These are phyloP conservation scores for Hymenoscyphus scutula DNA, from an alignment of 2,329 filamentous ascomycete genomes.

Conservation along the genomic window DNA sequence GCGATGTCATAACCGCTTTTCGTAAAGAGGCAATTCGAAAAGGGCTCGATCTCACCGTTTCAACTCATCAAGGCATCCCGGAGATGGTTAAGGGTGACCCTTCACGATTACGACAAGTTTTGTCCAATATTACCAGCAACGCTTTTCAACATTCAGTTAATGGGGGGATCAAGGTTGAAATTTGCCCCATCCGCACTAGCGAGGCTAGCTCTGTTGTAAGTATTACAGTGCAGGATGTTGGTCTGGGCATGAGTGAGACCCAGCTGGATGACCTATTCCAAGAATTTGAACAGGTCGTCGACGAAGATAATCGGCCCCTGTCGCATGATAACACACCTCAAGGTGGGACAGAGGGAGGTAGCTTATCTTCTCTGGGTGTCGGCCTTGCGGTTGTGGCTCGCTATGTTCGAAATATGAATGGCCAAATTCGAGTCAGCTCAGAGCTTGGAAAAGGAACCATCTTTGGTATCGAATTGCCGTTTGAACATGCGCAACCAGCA, in stretches of 20 bases:
- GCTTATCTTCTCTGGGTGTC: constrained; percentile 14
- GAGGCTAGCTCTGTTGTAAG: constrained; percentile 20
- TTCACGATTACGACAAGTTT: constrained; percentile 24
- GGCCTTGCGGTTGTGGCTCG: constrained; percentile 27
- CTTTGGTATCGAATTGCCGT: constrained; percentile 28
- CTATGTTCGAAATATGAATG: constrained; percentile 28
- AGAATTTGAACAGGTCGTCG: constrained; percentile 27
- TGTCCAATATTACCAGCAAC: constrained; percentile 28
- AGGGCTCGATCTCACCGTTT: constrained; percentile 22
- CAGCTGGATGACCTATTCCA: constrained; percentile 30
- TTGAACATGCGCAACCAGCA: constrained; percentile 18
- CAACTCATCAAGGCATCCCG: constrained; percentile 25
- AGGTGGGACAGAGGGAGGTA: neutral
- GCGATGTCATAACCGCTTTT: constrained; percentile 21
- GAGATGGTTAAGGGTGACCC: constrained; percentile 26
- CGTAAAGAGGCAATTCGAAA: constrained; percentile 26
- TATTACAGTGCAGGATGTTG: constrained; percentile 27
- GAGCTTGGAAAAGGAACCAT: constrained; percentile 30
- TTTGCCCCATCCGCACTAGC: constrained; percentile 17
- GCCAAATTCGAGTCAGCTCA: constrained; percentile 27
- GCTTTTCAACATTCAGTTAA: constrained; percentile 26
- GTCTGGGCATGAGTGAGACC: constrained; percentile 27
- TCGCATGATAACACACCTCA: constrained; percentile 10
- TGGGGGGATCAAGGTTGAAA: constrained; percentile 27
- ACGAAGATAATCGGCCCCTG: constrained; percentile 21